Base-by-base conservation (phyloP, 1,139 yeast species). In the Blastobotrys buckinghamii region DNA sequence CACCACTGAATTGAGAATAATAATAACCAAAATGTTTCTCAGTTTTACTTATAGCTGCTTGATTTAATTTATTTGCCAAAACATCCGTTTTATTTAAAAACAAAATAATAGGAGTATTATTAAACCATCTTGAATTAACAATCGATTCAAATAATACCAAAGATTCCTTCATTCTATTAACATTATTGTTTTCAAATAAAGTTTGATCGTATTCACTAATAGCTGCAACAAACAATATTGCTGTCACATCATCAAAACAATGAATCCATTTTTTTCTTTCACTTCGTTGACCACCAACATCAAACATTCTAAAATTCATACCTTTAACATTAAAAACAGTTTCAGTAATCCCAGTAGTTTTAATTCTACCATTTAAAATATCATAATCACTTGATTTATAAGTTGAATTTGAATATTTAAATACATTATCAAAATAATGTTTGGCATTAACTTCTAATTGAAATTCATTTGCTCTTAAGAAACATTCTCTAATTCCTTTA, bases 251-350 rank as follows among this genome's bases (percentile, higher is more conserved):
- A 61, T 90, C 95, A 67, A 94, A 92, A 62, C 96, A 87, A 64
- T 90, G 96, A 53, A 92, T 86, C 98, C 98, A 92, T 64, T 92
- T 92, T 57, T 83, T 81, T 50, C 98, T 77, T 67, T 92, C 98
- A 38, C 90, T 81, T 51, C 98, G 74, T 68, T 92, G 98, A 1
- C 99, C 99, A 44, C 99, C 99, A 6, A 96, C 97, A 70, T 92
- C 99, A 50, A 89, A 72, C 43, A 94, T 87, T 59, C 80, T 81
- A 61, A 90, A 82, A 53, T 75, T 81, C 10, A 82, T 60, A 72
- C 56, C 84, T 76, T 59, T 57, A 52, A 90, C 80, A 51, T 75
- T 74, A 66, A 94, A 90, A 49, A 76, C 77, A 6, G 95, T 86
- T 63, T 92, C 96, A 1, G 95, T 85, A 44, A 92, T 88, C 0